A percentile compares a stretch with the other conserved stretches of the same genome.
Evolutionary conservation across 805 yeast genomes (phyloP).

Genomic region (Lipomyces spencermartinsiae): DNA sequence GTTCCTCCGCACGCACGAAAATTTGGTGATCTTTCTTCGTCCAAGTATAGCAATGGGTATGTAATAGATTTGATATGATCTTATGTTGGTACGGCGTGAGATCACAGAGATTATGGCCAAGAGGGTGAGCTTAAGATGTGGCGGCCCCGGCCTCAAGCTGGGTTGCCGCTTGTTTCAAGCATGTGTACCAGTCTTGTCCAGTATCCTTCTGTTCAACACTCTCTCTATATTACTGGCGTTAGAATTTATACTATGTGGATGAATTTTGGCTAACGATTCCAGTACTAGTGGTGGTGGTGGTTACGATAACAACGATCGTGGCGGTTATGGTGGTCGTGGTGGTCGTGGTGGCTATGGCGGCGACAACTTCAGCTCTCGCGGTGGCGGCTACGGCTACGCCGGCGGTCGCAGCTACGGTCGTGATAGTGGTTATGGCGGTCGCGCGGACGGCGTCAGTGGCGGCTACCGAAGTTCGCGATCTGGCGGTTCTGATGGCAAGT

Average conservation of each 20-base stretch:
- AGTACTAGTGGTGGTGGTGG: constrained; percentile 2
- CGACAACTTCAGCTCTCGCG: constrained; percentile 33
- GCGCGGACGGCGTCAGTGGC: constrained; percentile 37
- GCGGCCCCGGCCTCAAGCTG: not conserved
- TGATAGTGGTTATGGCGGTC: constrained; percentile 41
- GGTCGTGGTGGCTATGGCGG: constrained; percentile 11
- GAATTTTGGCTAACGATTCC: not conserved
- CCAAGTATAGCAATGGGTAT: constrained; percentile 20
- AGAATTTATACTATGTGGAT: not conserved
- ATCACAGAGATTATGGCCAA: not conserved
- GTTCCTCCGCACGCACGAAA: constrained; percentile 60
- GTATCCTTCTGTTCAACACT: not conserved
- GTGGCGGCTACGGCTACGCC: constrained; percentile 35
- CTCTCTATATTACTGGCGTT: not conserved
- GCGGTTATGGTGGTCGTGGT: constrained; percentile 17
- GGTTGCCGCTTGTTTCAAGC: not conserved
- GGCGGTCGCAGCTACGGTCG: constrained; percentile 29
- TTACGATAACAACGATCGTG: constrained; percentile 5
- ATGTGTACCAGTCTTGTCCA: no score
- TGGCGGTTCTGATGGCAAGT: constrained; percentile 67
- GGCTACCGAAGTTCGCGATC: constrained; percentile 41
- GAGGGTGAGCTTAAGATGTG: not conserved
- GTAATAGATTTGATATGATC: not conserved
- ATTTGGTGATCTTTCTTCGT: constrained; percentile 35
- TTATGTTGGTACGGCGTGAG: not conserved